phyloP scores from a whole-genome alignment of 495 filamentous ascomycete species.

The Aspergillus heteromorphus region DNA sequence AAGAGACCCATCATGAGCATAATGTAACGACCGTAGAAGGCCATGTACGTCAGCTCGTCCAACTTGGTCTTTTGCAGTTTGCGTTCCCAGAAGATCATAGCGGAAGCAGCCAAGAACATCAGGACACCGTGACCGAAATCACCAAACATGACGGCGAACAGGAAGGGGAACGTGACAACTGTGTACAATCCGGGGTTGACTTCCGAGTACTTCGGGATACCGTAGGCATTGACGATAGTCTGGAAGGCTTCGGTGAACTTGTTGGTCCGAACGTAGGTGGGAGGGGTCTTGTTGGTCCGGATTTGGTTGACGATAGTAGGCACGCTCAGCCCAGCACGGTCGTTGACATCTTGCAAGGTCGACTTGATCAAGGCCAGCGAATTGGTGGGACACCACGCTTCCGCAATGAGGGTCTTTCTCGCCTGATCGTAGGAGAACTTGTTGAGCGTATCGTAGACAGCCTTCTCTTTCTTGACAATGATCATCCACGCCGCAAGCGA shows the following conservation, averaged over 20 bases:
- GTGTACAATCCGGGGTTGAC: conserved; percentile 94
- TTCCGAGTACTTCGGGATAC: conserved; percentile 93
- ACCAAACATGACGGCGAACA: conserved; percentile 99
- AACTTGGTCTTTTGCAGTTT: conserved; percentile 75
- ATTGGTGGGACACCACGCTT: conserved; percentile 94
- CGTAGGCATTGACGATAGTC: conserved; percentile 98
- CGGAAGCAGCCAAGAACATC: conserved; percentile 70
- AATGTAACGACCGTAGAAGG: conserved; percentile 97
- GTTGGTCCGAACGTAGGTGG: conserved; percentile 93
- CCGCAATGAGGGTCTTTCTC: conserved; percentile 91
- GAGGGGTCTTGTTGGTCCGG: conserved; percentile 89
- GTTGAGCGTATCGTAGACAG: conserved; percentile 94
- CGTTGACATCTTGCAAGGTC: conserved; percentile 95
- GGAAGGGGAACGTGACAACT: conserved; percentile 93
- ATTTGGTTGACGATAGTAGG: conserved; percentile 98
- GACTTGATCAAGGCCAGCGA: conserved; percentile 86
- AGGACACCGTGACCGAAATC: conserved; percentile 89
- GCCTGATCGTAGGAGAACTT: conserved; percentile 94
- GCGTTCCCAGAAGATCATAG: conserved; percentile 96
- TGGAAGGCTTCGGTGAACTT: conserved; percentile 98
- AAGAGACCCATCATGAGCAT: conserved; percentile 97
- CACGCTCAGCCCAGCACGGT: conserved; percentile 86
- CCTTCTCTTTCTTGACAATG: conserved; percentile 96
- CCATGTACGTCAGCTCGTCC: conserved; percentile 94
- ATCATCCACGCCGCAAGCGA: conserved; percentile 94